Evolutionary conservation across 1,284 basidiomycete species (phyloP), one percentile per base, ranked within the genome.

Genomic region (Cutaneotrichosporon spelunceum): DNA sequence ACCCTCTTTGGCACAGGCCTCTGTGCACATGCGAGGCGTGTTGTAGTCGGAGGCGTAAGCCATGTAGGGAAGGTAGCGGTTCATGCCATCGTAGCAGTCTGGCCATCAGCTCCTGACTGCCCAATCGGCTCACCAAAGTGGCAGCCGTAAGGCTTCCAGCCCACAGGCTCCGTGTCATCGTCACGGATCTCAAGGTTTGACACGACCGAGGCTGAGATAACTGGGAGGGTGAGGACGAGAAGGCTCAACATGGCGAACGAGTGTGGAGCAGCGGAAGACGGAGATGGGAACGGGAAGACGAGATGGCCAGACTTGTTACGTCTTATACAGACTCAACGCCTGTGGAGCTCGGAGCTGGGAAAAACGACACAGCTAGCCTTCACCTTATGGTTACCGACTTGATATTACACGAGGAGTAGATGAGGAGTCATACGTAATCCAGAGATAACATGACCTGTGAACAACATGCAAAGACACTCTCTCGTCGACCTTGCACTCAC

Each of bases 51-150:
- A 58, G 9, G 42, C 42, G 56, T 65, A 66, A 9, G 64, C 66
- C 5, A 62, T 23, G 53, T 52, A 33, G 23, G 68, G 68, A 42
- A 69, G 65, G 60, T 64, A 52, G 39, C 68, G 60, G 56, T 69
- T 53, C 68, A 69, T 69, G 34, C 68, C 68, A 30, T 69, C 57
- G 58, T 66, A 66, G 61, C 68, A 69, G 63, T 69, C 66, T 23
- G n/a, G 9, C 27, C n/a, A 39, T 47, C 21, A 53, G 49, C 21
- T 5, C 8, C 33, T 67, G 58, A 16, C 6, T n/a, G 21, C n/a
- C 2, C 27, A 53, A 8, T 5, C 21, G 30, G 60, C 63, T 36
- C 27, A 67, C 66, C 68, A 56, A 57, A 62, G 63, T 69, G 65
- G 62, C 68, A 69, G 42, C 68, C 68, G 57, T 68, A 63, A 45